These are phyloP conservation scores for Tetraselmis chui DNA, from an alignment of 139 green algal genomes.

Conservation along the genomic window DNA sequence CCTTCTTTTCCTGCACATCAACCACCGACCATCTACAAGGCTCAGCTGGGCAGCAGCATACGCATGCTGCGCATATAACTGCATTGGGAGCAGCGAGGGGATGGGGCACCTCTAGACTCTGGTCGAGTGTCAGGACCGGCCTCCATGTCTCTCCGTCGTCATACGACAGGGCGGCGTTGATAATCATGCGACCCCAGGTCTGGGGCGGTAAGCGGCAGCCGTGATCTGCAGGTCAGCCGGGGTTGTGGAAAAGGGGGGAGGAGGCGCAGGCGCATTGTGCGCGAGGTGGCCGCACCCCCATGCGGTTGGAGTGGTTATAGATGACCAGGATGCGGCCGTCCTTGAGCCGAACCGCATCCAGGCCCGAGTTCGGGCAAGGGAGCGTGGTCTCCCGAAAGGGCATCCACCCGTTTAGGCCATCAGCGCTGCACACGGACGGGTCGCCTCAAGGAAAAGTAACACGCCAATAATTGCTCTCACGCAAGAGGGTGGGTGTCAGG, in stretches of 20 bases:
- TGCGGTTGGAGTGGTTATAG: conserved; percentile 10
- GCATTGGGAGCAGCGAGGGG: not conserved
- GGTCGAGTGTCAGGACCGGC: not conserved
- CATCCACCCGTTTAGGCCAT: not conserved
- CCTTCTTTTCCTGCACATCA: not conserved
- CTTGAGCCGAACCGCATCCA: conserved; percentile 3
- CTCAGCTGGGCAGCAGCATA: not conserved
- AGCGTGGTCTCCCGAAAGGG: not conserved
- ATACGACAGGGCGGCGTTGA: not conserved
- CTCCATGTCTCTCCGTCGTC: conserved; percentile 9
- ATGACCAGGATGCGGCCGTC: conserved; percentile 7
- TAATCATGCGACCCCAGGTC: not conserved
- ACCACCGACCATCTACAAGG: not conserved
- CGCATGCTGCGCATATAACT: not conserved
- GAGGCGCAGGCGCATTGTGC: too few species aligned
- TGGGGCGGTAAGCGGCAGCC: not conserved
- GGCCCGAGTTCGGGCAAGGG: conserved; percentile 10
- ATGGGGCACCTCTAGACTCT: not conserved
- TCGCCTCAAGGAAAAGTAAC: too few species aligned
- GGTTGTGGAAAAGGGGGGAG: not conserved
- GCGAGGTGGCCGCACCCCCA: not conserved
- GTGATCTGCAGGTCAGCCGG: not conserved
- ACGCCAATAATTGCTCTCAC: too few species aligned
- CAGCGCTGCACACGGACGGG: not conserved
- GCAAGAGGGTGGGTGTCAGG: too few species aligned